Evolutionary conservation across 495 filamentous ascomycete genomes (phyloP).

Genomic region (Penicillium paradoxum): DNA sequence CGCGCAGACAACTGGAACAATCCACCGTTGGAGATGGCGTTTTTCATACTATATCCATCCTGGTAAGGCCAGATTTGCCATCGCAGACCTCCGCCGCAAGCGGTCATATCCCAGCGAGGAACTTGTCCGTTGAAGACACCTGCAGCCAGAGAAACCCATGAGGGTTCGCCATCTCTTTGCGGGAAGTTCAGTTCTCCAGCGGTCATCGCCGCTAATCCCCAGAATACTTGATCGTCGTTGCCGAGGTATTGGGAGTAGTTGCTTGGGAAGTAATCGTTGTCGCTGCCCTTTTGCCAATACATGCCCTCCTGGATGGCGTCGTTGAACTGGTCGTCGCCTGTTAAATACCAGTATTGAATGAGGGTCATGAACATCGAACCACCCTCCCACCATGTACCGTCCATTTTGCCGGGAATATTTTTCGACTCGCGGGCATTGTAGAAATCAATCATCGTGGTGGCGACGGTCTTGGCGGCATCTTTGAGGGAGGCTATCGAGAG

Average conservation of each 20-base stretch:
- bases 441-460: constrained; percentile 56
- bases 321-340: constrained; percentile 65
- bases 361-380: constrained; percentile 65
- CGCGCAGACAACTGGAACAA: constrained; percentile 73
- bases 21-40: constrained; percentile 66
- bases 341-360: constrained; percentile 72
- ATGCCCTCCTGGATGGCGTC: constrained; percentile 53
- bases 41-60: constrained; percentile 72
- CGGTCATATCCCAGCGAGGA: constrained; percentile 54
- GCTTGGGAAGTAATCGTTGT: constrained; percentile 57
- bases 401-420: constrained; percentile 57
- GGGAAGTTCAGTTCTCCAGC: constrained; percentile 69
- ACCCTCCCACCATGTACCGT: constrained; percentile 64
- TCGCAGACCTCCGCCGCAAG: constrained; percentile 67
- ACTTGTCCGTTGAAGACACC: constrained; percentile 58
- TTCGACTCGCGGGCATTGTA: constrained; percentile 58
- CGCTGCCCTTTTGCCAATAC: constrained; percentile 55
- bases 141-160: constrained; percentile 55
- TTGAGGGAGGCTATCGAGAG: no score
- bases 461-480: constrained; percentile 51
- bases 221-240: constrained; percentile 74
- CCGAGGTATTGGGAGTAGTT: constrained; percentile 45
- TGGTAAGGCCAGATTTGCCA: constrained; percentile 82
- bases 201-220: constrained; percentile 64
- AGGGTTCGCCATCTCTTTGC: constrained; percentile 48